Evolutionary conservation across 140 eudicot genomes (phyloP).

Genomic region (Oenanthe javanica): DNA sequence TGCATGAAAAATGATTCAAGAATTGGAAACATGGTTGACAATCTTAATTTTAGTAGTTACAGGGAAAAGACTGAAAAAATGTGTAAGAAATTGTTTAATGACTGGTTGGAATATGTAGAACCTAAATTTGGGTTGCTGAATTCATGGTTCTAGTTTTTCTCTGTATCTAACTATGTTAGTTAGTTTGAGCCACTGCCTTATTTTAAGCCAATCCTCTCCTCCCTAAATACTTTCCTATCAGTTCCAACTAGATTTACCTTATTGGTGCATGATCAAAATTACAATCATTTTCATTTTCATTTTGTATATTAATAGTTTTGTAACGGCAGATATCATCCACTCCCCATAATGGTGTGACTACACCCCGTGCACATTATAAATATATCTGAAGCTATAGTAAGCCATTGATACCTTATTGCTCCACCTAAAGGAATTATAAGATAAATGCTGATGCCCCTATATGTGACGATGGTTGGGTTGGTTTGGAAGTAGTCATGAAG

Average conservation of each 20-base stretch:
- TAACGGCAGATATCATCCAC: no score
- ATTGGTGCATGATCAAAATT: background rate
- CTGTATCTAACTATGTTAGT: background rate
- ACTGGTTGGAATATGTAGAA: constrained; percentile 2
- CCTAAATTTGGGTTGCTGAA: constrained; percentile 3
- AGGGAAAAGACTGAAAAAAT: background rate
- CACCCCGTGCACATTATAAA: background rate
- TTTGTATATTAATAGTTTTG: no score
- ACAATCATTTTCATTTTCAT: background rate
- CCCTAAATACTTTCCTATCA: constrained; percentile 1
- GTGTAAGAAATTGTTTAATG: background rate
- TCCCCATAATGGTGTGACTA: no score
- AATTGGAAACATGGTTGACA: background rate
- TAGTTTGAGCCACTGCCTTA: constrained; percentile 2
- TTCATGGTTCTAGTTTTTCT: constrained; percentile 5
- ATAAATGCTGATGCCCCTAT: no score
- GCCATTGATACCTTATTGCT: background rate
- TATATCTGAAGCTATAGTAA: background rate
- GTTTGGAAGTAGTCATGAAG: no score
- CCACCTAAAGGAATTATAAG: no score
- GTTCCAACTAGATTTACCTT: background rate
- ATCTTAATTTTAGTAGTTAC: background rate
- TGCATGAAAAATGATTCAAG: background rate
- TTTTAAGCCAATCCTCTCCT: constrained; percentile 13
- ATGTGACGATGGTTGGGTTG: no score